Base-by-base conservation (phyloP, 1,284 basidiomycete genomes). In the Omphalotus olearius region DNA sequence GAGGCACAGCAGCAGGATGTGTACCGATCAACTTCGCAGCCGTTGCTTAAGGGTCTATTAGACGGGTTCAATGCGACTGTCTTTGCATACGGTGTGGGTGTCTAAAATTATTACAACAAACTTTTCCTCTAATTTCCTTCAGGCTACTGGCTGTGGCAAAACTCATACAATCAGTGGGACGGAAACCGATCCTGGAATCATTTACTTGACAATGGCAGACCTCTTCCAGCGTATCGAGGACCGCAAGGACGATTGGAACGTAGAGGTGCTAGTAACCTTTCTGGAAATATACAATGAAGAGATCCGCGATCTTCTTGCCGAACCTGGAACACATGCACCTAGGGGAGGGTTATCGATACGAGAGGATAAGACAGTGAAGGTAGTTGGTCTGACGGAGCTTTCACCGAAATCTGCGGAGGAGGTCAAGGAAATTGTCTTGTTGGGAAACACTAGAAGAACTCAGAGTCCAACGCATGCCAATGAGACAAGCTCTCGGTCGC, bases 261-360 rank as follows among this genome's bases (percentile, higher is more conserved):
- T 88, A 37, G 88, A 93, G 60, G 88, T 98, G 45, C 78, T 85
- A 60, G 89, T 98, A 51, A 94, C 93, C 2, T 97, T 97, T 70
- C 83, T 98, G 53, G 95, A 98, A 68, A 96, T 98, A 49, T 98
- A 98, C 76, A 98, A 98, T 66, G 95, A 98, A 69, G 91, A 93
- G 64, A 98, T 98, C 59, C 88, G 92, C n/a, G 95, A 98, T 68
- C 83, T 98, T 16, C 83, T 98, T 40, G 71, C 84, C 1, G 91
- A 93, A 56, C 72, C 84, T 11, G 79, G 82, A n/a, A 73, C 76
- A 20, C 73, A 80, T 25, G 69, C 70, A 17, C 83, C 87, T 45
- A 80, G 86, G 51, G 91, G 91, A 6, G 93, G 93, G n/a, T 78
- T 95, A 36, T 86, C 87, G 55, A 88, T 98, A 51, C 85, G 95